Percentiles rank a stretch among this genome's conserved stretches.
phyloP scores from a whole-genome alignment of 2,329 filamentous ascomycete species.

The Lasiodiplodia citricola region DNA sequence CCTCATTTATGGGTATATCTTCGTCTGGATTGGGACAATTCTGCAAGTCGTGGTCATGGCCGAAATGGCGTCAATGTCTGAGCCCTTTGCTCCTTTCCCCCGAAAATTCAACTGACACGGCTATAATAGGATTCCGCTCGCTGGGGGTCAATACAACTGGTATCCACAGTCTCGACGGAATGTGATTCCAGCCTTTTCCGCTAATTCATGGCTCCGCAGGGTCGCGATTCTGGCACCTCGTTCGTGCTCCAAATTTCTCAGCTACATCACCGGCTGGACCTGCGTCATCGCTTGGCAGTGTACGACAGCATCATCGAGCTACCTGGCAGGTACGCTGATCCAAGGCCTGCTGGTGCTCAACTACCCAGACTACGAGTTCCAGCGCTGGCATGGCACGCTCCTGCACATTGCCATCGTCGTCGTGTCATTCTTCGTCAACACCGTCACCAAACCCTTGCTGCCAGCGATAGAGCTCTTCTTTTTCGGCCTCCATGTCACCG shows the following conservation, averaged over 20 bases:
- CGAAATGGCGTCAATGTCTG: constrained; percentile 44
- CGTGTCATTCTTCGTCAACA: constrained; percentile 51
- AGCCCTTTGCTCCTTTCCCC: constrained; percentile 32
- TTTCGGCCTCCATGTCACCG: constrained; percentile 57
- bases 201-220: constrained; percentile 30
- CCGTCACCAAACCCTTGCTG: constrained; percentile 48
- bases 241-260: constrained; percentile 49
- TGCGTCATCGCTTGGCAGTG: constrained; percentile 49
- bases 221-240: constrained; percentile 51
- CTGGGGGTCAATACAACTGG: constrained; percentile 45
- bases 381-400: constrained; percentile 58
- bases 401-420: constrained; percentile 52
- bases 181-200: constrained; percentile 29
- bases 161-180: neutral
- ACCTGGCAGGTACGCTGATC: constrained; percentile 36
- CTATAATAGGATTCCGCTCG: constrained; percentile 5
- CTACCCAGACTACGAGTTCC: constrained; percentile 41
- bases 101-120: neutral
- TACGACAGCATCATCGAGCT: constrained; percentile 36
- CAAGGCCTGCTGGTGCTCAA: constrained; percentile 46
- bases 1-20: constrained; percentile 43
- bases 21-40: constrained; percentile 46
- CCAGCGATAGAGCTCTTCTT: constrained; percentile 56
- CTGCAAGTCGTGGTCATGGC: constrained; percentile 39
- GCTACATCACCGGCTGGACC: constrained; percentile 54